Percentiles rank a stretch among this genome's conserved stretches.
Conservation (phyloP, 495 filamentous ascomycete species). For the Bacidia rubella region DNA sequence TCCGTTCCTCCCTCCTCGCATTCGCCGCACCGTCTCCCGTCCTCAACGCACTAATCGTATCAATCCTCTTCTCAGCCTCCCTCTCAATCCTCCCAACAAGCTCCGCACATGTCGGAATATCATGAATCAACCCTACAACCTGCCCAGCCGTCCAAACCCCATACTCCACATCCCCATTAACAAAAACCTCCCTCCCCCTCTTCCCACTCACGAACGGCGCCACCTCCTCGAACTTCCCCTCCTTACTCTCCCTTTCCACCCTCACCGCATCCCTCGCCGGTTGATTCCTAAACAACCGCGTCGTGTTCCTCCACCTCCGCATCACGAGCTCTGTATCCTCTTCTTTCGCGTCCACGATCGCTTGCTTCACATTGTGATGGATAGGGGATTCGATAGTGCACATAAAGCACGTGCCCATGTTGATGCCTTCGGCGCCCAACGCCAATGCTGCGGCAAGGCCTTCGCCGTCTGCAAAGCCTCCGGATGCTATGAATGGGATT, state of each 20-base stretch:
- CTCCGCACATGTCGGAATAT: conserved; percentile 49
- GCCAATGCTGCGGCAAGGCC: conserved; percentile 85
- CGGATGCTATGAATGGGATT: conserved; percentile 88
- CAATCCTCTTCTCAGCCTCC: conserved; percentile 41
- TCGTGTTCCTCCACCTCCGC: conserved; percentile 87
- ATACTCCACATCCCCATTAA: conserved; percentile 81
- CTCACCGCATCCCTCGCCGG: conserved; percentile 65
- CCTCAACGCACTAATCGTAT: neutral
- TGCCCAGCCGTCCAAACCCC: conserved; percentile 74
- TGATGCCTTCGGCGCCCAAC: conserved; percentile 87
- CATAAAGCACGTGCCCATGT: conserved; percentile 83
- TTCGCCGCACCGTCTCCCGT: neutral
- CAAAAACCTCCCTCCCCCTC: conserved; percentile 79
- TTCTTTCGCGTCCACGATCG: conserved; percentile 80
- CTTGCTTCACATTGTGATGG: conserved; percentile 82
- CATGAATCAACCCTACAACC: conserved; percentile 56
- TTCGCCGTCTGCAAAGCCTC: conserved; percentile 90
- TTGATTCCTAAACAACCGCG: conserved; percentile 78
- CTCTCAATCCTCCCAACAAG: conserved; percentile 47
- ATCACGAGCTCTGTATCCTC: conserved; percentile 82
- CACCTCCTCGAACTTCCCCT: conserved; percentile 84
- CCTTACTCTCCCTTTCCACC: conserved; percentile 71
- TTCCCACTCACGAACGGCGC: conserved; percentile 84
- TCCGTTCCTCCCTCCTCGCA: neutral
- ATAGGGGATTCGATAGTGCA: conserved; percentile 59